Percentiles rank a stretch among this genome's conserved stretches.
Conservation (phyloP, 805 yeast species). For the Suhomyces xylopsoci region DNA sequence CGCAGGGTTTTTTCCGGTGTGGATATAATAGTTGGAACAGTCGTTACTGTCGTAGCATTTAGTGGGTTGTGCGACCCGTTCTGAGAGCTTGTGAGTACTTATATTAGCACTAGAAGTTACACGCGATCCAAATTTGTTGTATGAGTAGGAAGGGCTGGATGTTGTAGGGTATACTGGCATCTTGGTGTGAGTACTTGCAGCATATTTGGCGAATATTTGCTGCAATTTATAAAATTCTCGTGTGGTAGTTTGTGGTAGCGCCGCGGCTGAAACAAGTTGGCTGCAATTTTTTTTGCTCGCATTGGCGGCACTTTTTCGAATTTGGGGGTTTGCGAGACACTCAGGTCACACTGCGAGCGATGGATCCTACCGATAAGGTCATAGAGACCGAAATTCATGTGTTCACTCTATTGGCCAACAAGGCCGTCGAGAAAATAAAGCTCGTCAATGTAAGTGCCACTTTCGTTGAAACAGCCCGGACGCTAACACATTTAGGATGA, state of each 20-base stretch:
- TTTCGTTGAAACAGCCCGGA: neutral
- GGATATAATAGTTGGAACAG: conserved; percentile 66
- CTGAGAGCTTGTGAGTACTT: neutral
- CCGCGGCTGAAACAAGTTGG: neutral
- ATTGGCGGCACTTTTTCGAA: neutral
- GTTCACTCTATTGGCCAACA: neutral
- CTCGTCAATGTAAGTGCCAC: neutral
- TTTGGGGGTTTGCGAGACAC: neutral
- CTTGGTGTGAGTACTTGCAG: neutral
- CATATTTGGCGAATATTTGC: neutral
- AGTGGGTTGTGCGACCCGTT: neutral
- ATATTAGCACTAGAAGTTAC: neutral
- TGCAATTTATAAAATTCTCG: neutral
- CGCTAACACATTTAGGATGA: neutral
- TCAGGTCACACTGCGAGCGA: neutral
- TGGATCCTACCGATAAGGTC: neutral
- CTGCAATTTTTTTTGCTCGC: conserved; percentile 2
- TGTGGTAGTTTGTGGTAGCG: conserved; percentile 1
- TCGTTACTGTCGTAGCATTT: conserved; percentile 52
- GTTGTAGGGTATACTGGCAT: neutral
- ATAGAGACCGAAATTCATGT: neutral
- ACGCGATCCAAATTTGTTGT: conserved; percentile 18
- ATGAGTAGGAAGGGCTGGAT: conserved; percentile 10
- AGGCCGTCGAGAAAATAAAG: neutral
- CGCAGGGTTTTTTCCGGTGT: conserved; percentile 61